Percentiles rank a stretch among this genome's conserved stretches.
These are phyloP conservation scores for Melastoma candidum DNA, from an alignment of 441 rosid genomes.

Conservation along the genomic window DNA sequence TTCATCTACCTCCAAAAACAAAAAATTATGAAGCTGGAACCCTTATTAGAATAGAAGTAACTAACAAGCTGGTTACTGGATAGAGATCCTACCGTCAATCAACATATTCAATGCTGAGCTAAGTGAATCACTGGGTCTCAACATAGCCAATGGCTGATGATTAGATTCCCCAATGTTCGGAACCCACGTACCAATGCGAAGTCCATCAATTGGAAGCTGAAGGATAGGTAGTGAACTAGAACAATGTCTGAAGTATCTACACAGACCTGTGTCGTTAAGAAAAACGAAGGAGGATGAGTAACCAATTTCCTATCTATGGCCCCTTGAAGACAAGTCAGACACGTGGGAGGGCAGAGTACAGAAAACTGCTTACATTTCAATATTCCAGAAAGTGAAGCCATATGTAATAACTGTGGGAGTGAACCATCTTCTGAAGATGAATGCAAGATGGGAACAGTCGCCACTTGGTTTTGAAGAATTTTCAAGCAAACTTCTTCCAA, in stretches of 20 bases:
- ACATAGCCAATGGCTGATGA: conserved; percentile 43
- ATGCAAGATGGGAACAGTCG: conserved; percentile 45
- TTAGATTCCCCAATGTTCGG: conserved; percentile 49
- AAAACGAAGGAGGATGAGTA: not conserved
- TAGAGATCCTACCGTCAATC: conserved; percentile 31
- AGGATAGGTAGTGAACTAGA: conserved; percentile 46
- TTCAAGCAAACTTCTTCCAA: conserved; percentile 44
- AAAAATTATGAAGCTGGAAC: too few relatives aligned
- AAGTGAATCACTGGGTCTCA: conserved; percentile 50
- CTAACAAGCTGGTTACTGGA: too few relatives aligned
- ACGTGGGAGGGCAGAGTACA: not conserved
- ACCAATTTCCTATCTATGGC: not conserved
- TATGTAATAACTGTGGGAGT: conserved; percentile 51
- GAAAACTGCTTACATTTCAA: conserved; percentile 35
- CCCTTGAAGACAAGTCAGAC: not conserved
- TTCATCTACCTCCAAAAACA: too few relatives aligned
- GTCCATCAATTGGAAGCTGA: conserved; percentile 36
- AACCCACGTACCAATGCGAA: conserved; percentile 54
- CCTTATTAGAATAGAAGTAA: too few relatives aligned
- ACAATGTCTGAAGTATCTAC: conserved; percentile 54
- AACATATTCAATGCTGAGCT: conserved; percentile 45
- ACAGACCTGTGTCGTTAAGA: conserved; percentile 30
- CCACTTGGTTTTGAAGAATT: conserved; percentile 41
- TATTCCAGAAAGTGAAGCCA: conserved; percentile 59
- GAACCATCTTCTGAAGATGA: conserved; percentile 44